Base-by-base conservation (phyloP, 2,329 filamentous ascomycete species). In the Ilyonectria sp. region DNA sequence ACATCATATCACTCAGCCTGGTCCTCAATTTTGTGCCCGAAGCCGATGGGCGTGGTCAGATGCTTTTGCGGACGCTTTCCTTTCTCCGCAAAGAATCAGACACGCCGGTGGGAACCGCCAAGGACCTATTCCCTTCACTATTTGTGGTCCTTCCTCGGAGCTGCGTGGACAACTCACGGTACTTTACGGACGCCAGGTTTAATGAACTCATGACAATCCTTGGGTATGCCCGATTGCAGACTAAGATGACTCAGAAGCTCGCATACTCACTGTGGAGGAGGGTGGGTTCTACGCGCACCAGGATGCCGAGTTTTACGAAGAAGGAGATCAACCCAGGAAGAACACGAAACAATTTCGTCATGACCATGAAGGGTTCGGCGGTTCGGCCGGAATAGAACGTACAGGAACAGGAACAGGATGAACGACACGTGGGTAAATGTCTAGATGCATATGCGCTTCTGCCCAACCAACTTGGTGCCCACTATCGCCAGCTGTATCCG, bases 1-100 rank as follows among this genome's bases (percentile, higher is more conserved):
- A 99, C 78, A 89, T 98, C 58, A 92, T 99, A 75, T 97, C 94
- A 56, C 85, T 99, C 26, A 97, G 94, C 9, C 84, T 99, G 60
- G 96, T 99, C 6, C 86, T 99, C 69, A 99, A 99, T 80, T 99
- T 94, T 77, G 95, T 98, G 3, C 93, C 95, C 0, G 91, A 95
- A 72, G 87, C 94, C 3, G 82, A 82, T 35, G 88, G 86, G 5
- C 88, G 95, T 74, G 96, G 96, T 2, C 89, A 93, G 65, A 99
- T 99, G 96, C 87, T 99, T 60, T 85, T 88, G 59, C 89, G 93
- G 46, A 94, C 92, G 37, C 85, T 92, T 15, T 82, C 88, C 21
- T 97, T 97, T 76, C 83, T 97, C 50, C 87, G 82, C 50, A 43
- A 70, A 47, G 69, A 74, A 31, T 44, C 58, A 33, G 65, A 68